Evolutionary conservation across 345 rosid genomes (phyloP).

Genomic region (Gossypium longicalyx): DNA sequence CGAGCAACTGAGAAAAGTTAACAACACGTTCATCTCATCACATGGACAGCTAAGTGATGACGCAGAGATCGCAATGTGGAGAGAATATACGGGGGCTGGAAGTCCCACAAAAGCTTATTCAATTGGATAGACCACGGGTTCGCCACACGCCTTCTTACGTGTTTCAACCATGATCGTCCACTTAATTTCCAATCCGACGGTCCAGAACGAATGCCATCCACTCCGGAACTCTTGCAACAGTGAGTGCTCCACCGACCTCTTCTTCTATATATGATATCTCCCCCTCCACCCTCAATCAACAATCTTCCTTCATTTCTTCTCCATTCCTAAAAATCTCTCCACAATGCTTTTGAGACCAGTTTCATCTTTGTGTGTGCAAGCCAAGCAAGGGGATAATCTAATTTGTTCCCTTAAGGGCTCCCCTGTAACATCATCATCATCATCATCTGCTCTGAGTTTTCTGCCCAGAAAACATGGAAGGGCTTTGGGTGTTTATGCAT

Average conservation of each 20-base stretch:
- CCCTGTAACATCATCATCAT: slow-evolving; percentile 10
- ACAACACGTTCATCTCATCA: not conserved
- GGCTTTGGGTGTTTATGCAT: slow-evolving; percentile 28
- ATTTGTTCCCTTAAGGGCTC: slow-evolving; percentile 15
- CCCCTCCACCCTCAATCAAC: not conserved
- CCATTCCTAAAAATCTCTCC: not conserved
- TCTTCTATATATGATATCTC: slow-evolving; percentile 12
- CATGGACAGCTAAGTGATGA: no score
- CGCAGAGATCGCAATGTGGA: slow-evolving; percentile 28
- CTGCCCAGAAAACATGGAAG: slow-evolving; percentile 15
- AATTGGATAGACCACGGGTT: slow-evolving; percentile 46
- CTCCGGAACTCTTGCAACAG: slow-evolving; percentile 24
- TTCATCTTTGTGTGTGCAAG: slow-evolving; percentile 14
- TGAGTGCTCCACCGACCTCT: not conserved
- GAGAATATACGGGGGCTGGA: slow-evolving; percentile 20
- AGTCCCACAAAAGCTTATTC: slow-evolving; percentile 20
- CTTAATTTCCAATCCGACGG: slow-evolving; percentile 38
- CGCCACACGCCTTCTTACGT: slow-evolving; percentile 59
- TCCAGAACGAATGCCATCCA: slow-evolving; percentile 19
- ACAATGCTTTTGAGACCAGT: slow-evolving; percentile 24
- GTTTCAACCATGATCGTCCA: slow-evolving; percentile 24
- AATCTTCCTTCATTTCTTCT: not conserved
- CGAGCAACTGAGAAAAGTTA: not conserved
- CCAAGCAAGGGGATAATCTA: slow-evolving; percentile 21
- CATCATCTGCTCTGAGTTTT: slow-evolving; percentile 23